A percentile compares a stretch with the other conserved stretches of the same genome.
Conservation (phyloP, 2,329 filamentous ascomycete species). For the Aspergillus thermomutatus region DNA sequence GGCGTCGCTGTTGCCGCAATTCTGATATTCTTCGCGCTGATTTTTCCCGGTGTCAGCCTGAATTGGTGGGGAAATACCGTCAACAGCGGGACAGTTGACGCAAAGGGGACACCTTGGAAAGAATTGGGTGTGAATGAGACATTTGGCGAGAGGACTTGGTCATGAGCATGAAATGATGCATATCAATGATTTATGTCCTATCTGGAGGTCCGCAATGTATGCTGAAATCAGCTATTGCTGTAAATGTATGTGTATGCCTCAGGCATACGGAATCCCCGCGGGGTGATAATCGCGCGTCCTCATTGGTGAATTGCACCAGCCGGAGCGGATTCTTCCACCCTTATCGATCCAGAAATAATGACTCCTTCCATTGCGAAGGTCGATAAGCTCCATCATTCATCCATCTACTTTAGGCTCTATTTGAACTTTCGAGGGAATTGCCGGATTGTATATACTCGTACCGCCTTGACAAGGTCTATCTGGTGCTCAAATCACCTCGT, state of each 20-base stretch:
- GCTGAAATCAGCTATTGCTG: neutral
- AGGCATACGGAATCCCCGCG: constrained; percentile 1
- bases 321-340: constrained; percentile 1
- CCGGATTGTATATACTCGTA: neutral
- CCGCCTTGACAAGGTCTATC: neutral
- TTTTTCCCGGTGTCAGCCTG: constrained; percentile 29
- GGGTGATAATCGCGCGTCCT: neutral
- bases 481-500: neutral
- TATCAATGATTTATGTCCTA: neutral
- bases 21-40: constrained; percentile 36
- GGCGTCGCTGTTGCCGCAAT: constrained; percentile 35
- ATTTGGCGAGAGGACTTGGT: constrained; percentile 12
- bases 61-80: constrained; percentile 36
- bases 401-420: neutral
- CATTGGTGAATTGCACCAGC: constrained; percentile 1
- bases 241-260: neutral
- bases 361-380: neutral
- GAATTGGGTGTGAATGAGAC: constrained; percentile 10
- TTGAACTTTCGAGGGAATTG: neutral
- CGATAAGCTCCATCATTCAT: neutral
- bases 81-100: constrained; percentile 32
- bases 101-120: constrained; percentile 24
- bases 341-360: neutral
- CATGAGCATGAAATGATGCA: neutral
- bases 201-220: neutral